Evolutionary conservation across 345 rosid species (phyloP).

Genomic region (Linum lewisii): DNA sequence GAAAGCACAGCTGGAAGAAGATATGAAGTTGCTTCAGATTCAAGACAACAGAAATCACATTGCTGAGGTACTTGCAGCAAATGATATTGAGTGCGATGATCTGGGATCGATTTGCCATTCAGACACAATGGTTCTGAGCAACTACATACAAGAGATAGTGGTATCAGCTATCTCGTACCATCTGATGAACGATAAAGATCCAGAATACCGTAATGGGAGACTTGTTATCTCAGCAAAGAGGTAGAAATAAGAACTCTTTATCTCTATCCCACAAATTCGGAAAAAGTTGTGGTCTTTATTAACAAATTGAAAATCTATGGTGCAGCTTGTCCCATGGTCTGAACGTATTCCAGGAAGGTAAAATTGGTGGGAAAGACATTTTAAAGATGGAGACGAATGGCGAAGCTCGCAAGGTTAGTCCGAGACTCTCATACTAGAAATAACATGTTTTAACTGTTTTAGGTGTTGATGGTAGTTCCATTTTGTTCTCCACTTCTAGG

Average conservation of each 20-base stretch:
- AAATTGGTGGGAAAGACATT: constrained; percentile 47
- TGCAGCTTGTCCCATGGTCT: constrained; percentile 93
- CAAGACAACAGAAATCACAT: constrained; percentile 91
- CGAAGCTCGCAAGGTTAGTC: constrained; percentile 58
- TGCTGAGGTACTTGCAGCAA: constrained; percentile 83
- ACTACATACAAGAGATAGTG: constrained; percentile 77
- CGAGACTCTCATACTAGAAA: neutral
- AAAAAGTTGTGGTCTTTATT: constrained; percentile 1
- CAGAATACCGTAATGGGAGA: constrained; percentile 91
- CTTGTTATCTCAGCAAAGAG: constrained; percentile 85
- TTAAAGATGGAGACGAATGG: constrained; percentile 70
- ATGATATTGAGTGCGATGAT: constrained; percentile 86
- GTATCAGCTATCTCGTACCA: constrained; percentile 79
- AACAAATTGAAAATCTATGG: constrained; percentile 16
- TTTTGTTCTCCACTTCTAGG: constrained; percentile 21
- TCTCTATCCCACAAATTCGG: neutral
- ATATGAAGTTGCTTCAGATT: constrained; percentile 66
- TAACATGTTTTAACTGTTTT: constrained; percentile 4
- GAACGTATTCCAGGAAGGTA: constrained; percentile 80
- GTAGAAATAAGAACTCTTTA: constrained; percentile 18
- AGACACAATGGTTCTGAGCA: constrained; percentile 62
- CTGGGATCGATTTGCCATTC: constrained; percentile 66
- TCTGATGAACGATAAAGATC: constrained; percentile 61
- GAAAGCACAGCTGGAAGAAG: constrained; percentile 78
- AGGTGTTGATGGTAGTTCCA: neutral